Evolutionary conservation across 768 basidiomycete species (phyloP).

Genomic region (Boletus vinaceobasis): DNA sequence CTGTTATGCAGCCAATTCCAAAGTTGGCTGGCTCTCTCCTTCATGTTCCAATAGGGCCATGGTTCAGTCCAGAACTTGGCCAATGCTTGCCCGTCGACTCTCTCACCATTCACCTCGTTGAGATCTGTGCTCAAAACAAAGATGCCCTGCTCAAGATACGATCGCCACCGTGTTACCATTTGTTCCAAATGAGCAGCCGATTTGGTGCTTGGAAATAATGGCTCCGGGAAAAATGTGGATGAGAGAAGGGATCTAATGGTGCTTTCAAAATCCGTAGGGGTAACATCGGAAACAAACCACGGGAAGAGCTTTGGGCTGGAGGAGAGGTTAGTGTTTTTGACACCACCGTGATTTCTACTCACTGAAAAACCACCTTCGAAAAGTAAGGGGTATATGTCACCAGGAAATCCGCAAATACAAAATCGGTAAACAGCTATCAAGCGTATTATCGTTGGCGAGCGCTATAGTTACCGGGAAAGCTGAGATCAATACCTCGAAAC

Average conservation of each 20-base stretch:
- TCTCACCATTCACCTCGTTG: slow-evolving; percentile 26
- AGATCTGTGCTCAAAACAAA: slow-evolving; percentile 59
- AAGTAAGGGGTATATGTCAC: slow-evolving; percentile 86
- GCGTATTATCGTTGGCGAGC: neutral
- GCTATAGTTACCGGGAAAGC: neutral
- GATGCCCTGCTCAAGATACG: slow-evolving; percentile 62
- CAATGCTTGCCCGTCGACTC: slow-evolving; percentile 23
- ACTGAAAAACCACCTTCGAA: slow-evolving; percentile 88
- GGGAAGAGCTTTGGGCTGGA: slow-evolving; percentile 87
- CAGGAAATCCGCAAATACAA: slow-evolving; percentile 91
- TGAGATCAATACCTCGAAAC: slow-evolving; percentile 68
- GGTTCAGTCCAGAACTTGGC: slow-evolving; percentile 71
- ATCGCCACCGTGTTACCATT: slow-evolving; percentile 71
- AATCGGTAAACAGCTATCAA: slow-evolving; percentile 81
- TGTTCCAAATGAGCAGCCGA: slow-evolving; percentile 43
- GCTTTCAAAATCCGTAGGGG: slow-evolving; percentile 74
- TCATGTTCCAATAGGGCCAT: slow-evolving; percentile 75
- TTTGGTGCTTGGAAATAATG: slow-evolving; percentile 21
- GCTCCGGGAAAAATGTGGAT: slow-evolving; percentile 52
- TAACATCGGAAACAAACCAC: slow-evolving; percentile 97
- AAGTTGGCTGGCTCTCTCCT: slow-evolving; percentile 46
- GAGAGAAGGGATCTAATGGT: slow-evolving; percentile 57
- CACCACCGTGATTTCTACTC: slow-evolving; percentile 22
- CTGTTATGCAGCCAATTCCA: slow-evolving; percentile 50
- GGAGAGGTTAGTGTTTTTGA: slow-evolving; percentile 9